Evolutionary conservation across 2,329 filamentous ascomycete genomes (phyloP).

Genomic region (Apiospora hydei): DNA sequence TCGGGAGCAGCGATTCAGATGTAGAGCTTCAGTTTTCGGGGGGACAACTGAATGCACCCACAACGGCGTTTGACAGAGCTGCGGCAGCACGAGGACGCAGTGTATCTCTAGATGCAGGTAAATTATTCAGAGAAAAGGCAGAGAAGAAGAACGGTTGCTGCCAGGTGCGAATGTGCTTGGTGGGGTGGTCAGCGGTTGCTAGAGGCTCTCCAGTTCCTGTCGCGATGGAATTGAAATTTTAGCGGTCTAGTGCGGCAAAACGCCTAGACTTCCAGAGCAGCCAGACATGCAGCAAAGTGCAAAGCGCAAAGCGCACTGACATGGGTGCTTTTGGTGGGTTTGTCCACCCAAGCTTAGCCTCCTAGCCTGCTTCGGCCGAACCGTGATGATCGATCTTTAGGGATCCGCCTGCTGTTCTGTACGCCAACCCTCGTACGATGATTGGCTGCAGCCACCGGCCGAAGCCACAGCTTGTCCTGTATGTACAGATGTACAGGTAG

Average conservation of each 20-base stretch:
- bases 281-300: background rate
- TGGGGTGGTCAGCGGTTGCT: background rate
- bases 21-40: background rate
- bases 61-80: background rate
- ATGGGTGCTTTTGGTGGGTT: slow-evolving; percentile 8
- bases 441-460: slow-evolving; percentile 11
- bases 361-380: background rate
- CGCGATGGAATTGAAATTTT: slow-evolving; percentile 20
- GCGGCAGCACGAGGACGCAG: background rate
- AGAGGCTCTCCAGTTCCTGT: slow-evolving; percentile 11
- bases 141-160: background rate
- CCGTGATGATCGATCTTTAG: background rate
- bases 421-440: background rate
- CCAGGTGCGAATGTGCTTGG: slow-evolving; percentile 2
- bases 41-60: background rate
- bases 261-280: background rate
- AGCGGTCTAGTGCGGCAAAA: slow-evolving; percentile 17
- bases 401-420: background rate
- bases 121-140: background rate
- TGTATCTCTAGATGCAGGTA: no score
- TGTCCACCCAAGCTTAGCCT: background rate
- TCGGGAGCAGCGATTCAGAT: background rate
- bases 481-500: no score
- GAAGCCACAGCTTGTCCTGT: slow-evolving; percentile 18
- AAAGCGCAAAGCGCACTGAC: background rate